Base-by-base conservation (phyloP, 371 early-diverging fungal genomes). In the Rhizopus delemar region DNA sequence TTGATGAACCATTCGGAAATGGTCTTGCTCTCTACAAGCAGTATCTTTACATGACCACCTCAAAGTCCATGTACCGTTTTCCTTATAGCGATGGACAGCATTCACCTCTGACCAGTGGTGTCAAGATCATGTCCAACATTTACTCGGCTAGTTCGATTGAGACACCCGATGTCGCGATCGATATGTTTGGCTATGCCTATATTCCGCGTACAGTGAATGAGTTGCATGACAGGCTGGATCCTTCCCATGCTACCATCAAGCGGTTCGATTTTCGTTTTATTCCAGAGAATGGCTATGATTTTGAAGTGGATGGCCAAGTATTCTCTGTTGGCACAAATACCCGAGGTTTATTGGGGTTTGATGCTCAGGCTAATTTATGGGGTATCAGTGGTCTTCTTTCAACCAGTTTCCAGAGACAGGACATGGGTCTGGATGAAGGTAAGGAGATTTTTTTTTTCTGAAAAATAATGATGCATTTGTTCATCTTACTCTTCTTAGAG, bases 21-120 rank as follows among this genome's bases (percentile, higher is more conserved):
- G 73, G 78, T 34, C 11, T 77, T 1, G 74, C 69, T 22, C 13
- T 71, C 0, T 65, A 56, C 28, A 59, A 43, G 38, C 52, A 70
- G 6, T 54, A 70, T 35, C 34, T 79, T 12, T 79, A 67, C 52
- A 69, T 76, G 1, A 53, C 69, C 5, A 73, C 73, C 4, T 35
- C 66, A 15, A 69, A 72, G 28, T 65, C 69, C 4, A 62, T 76
- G 3, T 73, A 65, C 49, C 63, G 68, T 45, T 74, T 70, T 43
- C 64, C 74, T 41, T 79, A 79, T 41, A 63, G 61, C 16, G 78
- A 78, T 57, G 78, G 78, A 9, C 78, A 78, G 38, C 78, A 78
- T 36, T 63, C 73, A 13, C 48, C 65, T 4, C 46, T 71, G 7
- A 36, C 29, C 2, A 33, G 66, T 28, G 78, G 75, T 28, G 57